These are phyloP conservation scores for Steccherinum ochraceum DNA, from an alignment of 768 basidiomycete genomes.

Conservation along the genomic window DNA sequence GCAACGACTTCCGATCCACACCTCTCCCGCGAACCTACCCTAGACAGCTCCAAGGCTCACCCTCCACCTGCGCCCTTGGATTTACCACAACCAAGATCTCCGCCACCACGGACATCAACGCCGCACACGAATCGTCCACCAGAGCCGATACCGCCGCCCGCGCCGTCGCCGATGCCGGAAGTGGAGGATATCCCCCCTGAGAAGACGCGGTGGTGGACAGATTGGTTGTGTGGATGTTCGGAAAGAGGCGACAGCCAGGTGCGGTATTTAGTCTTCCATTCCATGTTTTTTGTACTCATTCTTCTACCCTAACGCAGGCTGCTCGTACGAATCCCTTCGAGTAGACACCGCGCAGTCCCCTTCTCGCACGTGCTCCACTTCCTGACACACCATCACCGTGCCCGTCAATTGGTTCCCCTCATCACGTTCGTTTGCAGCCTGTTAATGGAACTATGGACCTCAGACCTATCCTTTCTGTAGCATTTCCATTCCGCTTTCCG, in stretches of 20 bases:
- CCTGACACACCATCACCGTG: too few relatives aligned
- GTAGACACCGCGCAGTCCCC: slow-evolving; percentile 18
- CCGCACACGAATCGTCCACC: slow-evolving; percentile 29
- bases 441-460: background rate
- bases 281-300: too few relatives aligned
- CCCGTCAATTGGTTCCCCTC: background rate
- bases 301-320: too few relatives aligned
- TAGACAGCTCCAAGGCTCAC: slow-evolving; percentile 22
- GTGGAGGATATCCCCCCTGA: slow-evolving; percentile 26
- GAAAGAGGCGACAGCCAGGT: slow-evolving; percentile 75
- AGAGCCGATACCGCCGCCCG: slow-evolving; percentile 30
- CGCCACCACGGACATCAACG: slow-evolving; percentile 39
- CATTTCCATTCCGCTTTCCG: too few relatives aligned
- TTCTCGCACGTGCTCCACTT: too few relatives aligned
- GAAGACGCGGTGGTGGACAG: slow-evolving; percentile 72
- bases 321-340: slow-evolving; percentile 67
- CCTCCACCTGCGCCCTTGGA: slow-evolving; percentile 51
- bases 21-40: slow-evolving; percentile 16
- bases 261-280: slow-evolving; percentile 20
- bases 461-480: background rate
- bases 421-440: background rate
- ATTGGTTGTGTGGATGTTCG: slow-evolving; percentile 77
- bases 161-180: slow-evolving; percentile 14
- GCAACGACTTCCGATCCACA: slow-evolving; percentile 9
- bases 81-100: slow-evolving; percentile 54